Conservation (phyloP, 148 eudicot species). For the Selenicereus undatus region DNA sequence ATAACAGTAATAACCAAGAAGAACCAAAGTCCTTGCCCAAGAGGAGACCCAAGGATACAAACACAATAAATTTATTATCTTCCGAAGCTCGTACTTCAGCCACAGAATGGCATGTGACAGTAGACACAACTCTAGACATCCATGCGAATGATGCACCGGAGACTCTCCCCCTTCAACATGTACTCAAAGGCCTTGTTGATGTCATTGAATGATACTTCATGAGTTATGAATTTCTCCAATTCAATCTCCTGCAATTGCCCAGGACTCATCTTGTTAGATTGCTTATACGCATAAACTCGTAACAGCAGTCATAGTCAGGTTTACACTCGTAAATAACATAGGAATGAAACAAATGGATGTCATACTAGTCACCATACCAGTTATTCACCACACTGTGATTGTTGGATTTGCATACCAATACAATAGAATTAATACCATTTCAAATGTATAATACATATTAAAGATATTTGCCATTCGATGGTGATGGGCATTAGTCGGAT, state of each 20-base stretch:
- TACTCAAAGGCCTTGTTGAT: conserved; percentile 60
- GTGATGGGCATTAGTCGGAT: not conserved
- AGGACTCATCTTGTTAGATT: not conserved
- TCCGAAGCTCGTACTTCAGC: not conserved
- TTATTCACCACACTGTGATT: not conserved
- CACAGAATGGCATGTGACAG: not conserved
- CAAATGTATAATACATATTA: too few species aligned
- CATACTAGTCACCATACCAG: not conserved
- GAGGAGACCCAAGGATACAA: not conserved
- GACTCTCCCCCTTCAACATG: conserved; percentile 50
- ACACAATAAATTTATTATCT: not conserved
- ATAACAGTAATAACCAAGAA: not conserved
- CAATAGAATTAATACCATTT: too few species aligned
- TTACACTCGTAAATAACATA: too few species aligned
- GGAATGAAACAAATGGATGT: not conserved
- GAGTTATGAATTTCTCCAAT: conserved; percentile 57
- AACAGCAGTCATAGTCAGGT: not conserved
- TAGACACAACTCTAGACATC: conserved; percentile 20
- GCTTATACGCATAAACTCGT: too few species aligned
- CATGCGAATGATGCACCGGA: conserved; percentile 58
- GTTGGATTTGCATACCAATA: too few species aligned
- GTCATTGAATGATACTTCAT: conserved; percentile 44
- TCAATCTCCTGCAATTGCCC: conserved; percentile 32
- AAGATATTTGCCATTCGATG: too few species aligned
- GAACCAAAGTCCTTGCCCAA: not conserved